Evolutionary conservation across 1,139 yeast species (phyloP), one percentile per base, ranked within the genome.

Genomic region (Pichia sp.): DNA sequence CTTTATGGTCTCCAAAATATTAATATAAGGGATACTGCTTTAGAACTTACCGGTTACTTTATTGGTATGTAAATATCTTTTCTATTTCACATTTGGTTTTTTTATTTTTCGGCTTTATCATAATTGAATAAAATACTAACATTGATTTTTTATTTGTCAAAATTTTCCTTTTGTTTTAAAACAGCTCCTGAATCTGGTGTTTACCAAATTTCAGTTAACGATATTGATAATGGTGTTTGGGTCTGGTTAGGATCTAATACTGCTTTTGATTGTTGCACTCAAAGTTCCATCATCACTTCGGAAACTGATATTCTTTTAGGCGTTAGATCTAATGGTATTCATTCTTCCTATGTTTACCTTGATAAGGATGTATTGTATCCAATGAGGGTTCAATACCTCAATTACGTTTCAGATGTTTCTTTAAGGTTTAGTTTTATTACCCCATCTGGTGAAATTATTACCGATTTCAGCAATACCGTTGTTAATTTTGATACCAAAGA

Each of bases 231-330:
- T 49, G 50, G 54, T n/a, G 59, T 51, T 3, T 44, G 47, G 37
- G 40, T 60, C 4, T 50, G 51, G 37, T 31, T 61, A 26, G 65
- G 63, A 30, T n/a, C n/a, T n/a, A 40, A 42, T 23, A 50, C 47
- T 41, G 65, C 61, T 4, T 59, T 62, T 40, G 54, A 43, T 23
- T 60, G 64, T 48, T 62, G 66, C 49, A 37, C 46, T 22, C 42
- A 46, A 34, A 28, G 34, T 20, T 6, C 29, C 3, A 26, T 10
- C 8, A 24, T 9, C 12, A 11, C 34, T 10, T 22, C 54, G 24
- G 38, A 39, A 9, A 32, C 29, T 16, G 45, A 42, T 11, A 39
- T 48, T 32, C 36, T 48, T 24, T 34, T 48, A 16, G 47, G 40
- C 30, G 45, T 35, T n/a, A 40, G 43, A 27, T 42, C 40, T 31